Evolutionary conservation across 2,329 filamentous ascomycete genomes (phyloP).

Genomic region (Aspergillus amoenus): DNA sequence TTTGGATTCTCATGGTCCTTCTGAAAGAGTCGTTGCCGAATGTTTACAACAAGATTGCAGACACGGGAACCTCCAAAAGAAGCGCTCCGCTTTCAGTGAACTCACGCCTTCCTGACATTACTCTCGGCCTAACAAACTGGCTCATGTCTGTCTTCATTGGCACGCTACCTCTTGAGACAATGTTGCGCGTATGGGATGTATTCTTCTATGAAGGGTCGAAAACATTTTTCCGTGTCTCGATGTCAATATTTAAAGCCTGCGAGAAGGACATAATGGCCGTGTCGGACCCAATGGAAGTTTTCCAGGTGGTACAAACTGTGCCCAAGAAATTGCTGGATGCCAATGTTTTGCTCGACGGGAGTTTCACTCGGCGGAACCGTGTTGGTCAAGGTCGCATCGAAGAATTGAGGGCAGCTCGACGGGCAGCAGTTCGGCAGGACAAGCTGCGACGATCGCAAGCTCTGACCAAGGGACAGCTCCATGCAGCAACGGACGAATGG

Average conservation of each 20-base stretch:
- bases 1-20: conserved; percentile 87
- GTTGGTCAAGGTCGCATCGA: conserved; percentile 82
- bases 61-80: conserved; percentile 53
- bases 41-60: conserved; percentile 85
- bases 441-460: conserved; percentile 40
- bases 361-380: conserved; percentile 75
- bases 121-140: conserved; percentile 90
- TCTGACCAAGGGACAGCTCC: conserved; percentile 33
- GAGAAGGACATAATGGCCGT: conserved; percentile 78
- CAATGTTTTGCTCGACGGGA: conserved; percentile 77
- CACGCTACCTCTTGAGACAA: conserved; percentile 86
- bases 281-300: conserved; percentile 89
- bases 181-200: conserved; percentile 89
- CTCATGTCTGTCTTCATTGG: conserved; percentile 98
- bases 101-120: conserved; percentile 77
- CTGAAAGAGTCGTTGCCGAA: conserved; percentile 78
- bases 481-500: conserved; percentile 34
- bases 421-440: conserved; percentile 48
- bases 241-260: conserved; percentile 87
- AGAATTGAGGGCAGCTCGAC: conserved; percentile 67
- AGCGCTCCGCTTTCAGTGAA: conserved; percentile 43
- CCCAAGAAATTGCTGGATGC: conserved; percentile 79
- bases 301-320: conserved; percentile 86
- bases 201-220: conserved; percentile 96
- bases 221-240: conserved; percentile 85